Conservation (phyloP, 768 basidiomycete genomes). For the Podaxis pistillaris region DNA sequence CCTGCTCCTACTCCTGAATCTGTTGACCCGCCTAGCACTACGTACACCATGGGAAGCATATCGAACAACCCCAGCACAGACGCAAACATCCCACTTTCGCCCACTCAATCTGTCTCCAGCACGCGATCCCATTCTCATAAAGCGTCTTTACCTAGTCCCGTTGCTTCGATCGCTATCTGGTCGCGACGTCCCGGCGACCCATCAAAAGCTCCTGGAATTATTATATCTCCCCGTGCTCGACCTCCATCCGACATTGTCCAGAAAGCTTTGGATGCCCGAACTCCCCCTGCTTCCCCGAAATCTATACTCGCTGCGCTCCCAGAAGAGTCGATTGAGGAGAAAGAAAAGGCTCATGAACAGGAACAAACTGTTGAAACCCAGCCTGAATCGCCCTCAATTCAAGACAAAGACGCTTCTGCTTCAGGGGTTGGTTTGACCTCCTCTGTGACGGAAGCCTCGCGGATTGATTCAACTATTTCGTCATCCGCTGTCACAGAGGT, state of each 20-base stretch:
- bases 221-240: slow-evolving; percentile 62
- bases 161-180: slow-evolving; percentile 60
- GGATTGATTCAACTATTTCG: slow-evolving; percentile 34
- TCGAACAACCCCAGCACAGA: slow-evolving; percentile 9
- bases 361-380: not conserved
- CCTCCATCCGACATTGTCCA: slow-evolving; percentile 61
- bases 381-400: not conserved
- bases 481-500: slow-evolving; percentile 51
- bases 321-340: not conserved
- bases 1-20: not conserved
- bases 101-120: slow-evolving; percentile 15
- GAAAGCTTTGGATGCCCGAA: slow-evolving; percentile 50
- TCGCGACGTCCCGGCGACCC: slow-evolving; percentile 70
- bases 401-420: slow-evolving; percentile 3
- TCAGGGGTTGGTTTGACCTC: not conserved
- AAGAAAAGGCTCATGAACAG: slow-evolving; percentile 1
- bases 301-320: slow-evolving; percentile 14
- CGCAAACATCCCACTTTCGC: slow-evolving; percentile 1
- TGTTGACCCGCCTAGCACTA: slow-evolving; percentile 22
- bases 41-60: slow-evolving; percentile 25
- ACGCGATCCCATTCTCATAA: slow-evolving; percentile 14
- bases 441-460: not conserved
- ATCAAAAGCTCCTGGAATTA: slow-evolving; percentile 61
- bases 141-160: slow-evolving; percentile 16
- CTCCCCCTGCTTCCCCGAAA: slow-evolving; percentile 46